These are phyloP conservation scores for Cercospora sesami DNA, from an alignment of 2,329 filamentous ascomycete genomes.

Conservation along the genomic window DNA sequence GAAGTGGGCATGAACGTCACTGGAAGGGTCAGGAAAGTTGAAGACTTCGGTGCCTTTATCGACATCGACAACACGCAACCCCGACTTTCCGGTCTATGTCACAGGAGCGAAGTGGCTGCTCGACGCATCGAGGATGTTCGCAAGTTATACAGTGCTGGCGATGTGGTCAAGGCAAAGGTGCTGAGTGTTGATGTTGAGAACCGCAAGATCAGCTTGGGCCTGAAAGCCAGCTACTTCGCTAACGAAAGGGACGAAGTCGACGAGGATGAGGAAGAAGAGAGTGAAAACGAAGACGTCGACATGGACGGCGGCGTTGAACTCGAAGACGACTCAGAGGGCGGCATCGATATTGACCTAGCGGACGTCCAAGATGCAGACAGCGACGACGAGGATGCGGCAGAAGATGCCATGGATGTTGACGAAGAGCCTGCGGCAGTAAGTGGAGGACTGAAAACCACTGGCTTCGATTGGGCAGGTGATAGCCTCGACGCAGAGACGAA, in stretches of 20 bases:
- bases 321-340: conserved; percentile 24
- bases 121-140: conserved; percentile 77
- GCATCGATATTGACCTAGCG: conserved; percentile 45
- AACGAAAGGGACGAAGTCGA: conserved; percentile 54
- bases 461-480: conserved; percentile 85
- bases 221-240: conserved; percentile 90
- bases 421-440: conserved; percentile 36
- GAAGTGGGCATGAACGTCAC: conserved; percentile 78
- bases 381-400: conserved; percentile 52
- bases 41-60: conserved; percentile 94
- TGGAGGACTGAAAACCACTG: conserved; percentile 64
- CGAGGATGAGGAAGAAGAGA: conserved; percentile 44
- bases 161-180: conserved; percentile 89
- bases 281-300: conserved; percentile 34
- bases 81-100: conserved; percentile 90
- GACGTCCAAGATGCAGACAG: conserved; percentile 47
- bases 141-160: conserved; percentile 85
- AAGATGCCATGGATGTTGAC: conserved; percentile 47
- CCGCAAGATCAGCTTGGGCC: conserved; percentile 79
- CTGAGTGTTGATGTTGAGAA: conserved; percentile 73
- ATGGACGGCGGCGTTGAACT: conserved; percentile 33
- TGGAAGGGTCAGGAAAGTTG: conserved; percentile 88
- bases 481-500: conserved; percentile 55
- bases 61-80: conserved; percentile 75
- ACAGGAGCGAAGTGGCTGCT: conserved; percentile 89